phyloP scores from a whole-genome alignment of 768 basidiomycete species.

The Termitomyces sp. region DNA sequence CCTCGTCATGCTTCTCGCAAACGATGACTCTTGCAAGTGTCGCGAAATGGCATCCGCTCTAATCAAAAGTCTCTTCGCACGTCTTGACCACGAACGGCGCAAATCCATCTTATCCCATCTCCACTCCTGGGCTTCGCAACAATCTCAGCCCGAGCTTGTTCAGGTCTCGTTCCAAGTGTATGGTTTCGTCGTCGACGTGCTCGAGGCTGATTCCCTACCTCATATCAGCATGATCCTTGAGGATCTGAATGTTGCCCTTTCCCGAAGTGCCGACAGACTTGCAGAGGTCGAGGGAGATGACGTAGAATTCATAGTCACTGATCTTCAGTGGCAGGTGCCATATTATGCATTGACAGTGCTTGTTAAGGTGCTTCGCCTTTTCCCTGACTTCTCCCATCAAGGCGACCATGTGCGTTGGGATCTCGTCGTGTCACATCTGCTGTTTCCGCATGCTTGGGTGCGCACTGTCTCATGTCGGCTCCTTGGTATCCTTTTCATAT shows the following conservation, averaged over 20 bases:
- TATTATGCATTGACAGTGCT: constrained; percentile 74
- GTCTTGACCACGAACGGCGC: constrained; percentile 57
- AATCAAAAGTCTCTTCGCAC: constrained; percentile 67
- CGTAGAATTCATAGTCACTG: constrained; percentile 47
- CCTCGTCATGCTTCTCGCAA: constrained; percentile 88
- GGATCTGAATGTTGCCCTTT: constrained; percentile 48
- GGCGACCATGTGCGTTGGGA: constrained; percentile 56
- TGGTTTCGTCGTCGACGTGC: constrained; percentile 71
- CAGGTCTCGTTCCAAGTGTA: constrained; percentile 79
- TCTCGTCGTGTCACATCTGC: constrained; percentile 55
- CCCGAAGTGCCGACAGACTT: constrained; percentile 35
- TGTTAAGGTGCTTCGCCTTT: constrained; percentile 53
- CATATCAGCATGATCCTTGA: constrained; percentile 46
- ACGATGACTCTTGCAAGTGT: constrained; percentile 88
- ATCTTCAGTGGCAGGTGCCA: constrained; percentile 73
- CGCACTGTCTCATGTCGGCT: constrained; percentile 75
- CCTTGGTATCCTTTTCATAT: constrained; percentile 63
- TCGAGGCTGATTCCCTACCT: constrained; percentile 39
- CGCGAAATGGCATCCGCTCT: constrained; percentile 83
- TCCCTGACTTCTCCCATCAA: constrained; percentile 42
- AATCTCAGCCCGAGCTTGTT: constrained; percentile 51
- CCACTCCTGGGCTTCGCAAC: constrained; percentile 72
- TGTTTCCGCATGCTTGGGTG: constrained; percentile 95
- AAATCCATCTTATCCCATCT: constrained; percentile 60
- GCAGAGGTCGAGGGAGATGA: constrained; percentile 33